phyloP scores from a whole-genome alignment of 2,329 filamentous ascomycete genomes.

The Alternaria sp. region DNA sequence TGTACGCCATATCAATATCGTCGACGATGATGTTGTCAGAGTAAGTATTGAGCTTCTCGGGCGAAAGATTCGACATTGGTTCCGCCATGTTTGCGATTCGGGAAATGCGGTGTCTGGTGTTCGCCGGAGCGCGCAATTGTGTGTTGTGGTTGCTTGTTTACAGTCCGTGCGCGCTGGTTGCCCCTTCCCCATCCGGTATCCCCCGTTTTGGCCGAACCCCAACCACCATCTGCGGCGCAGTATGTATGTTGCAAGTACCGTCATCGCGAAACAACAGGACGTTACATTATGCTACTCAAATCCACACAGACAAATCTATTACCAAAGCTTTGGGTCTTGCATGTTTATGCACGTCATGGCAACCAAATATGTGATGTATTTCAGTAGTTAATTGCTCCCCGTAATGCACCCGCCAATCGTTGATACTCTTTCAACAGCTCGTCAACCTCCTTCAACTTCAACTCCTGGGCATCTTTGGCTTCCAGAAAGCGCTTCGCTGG shows the following conservation, averaged over 20 bases:
- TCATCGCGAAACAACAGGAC: background rate
- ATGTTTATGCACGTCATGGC: background rate
- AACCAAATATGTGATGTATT: background rate
- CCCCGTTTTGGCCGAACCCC: constrained; percentile 12
- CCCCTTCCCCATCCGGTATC: constrained; percentile 13
- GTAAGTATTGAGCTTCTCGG: constrained; percentile 38
- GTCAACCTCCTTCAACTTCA: constrained; percentile 57
- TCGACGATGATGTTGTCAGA: constrained; percentile 26
- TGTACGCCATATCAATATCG: constrained; percentile 47
- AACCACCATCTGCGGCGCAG: background rate
- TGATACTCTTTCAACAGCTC: constrained; percentile 54
- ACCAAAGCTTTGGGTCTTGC: background rate
- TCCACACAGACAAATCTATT: background rate
- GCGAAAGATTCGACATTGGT: constrained; percentile 39
- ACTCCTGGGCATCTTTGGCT: constrained; percentile 52
- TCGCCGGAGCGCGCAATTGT: constrained; percentile 8
- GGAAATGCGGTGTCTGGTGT: constrained; percentile 18
- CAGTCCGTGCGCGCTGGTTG: constrained; percentile 15
- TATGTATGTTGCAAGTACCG: background rate
- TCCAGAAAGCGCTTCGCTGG: constrained; percentile 57
- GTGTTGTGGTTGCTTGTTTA: constrained; percentile 24
- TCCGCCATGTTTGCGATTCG: constrained; percentile 33
- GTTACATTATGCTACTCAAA: background rate
- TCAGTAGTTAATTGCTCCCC: constrained; percentile 50
- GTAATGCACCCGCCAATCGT: constrained; percentile 53